phyloP scores from a whole-genome alignment of 176 grass and related monocot species.

The Oryza glumipatula region DNA sequence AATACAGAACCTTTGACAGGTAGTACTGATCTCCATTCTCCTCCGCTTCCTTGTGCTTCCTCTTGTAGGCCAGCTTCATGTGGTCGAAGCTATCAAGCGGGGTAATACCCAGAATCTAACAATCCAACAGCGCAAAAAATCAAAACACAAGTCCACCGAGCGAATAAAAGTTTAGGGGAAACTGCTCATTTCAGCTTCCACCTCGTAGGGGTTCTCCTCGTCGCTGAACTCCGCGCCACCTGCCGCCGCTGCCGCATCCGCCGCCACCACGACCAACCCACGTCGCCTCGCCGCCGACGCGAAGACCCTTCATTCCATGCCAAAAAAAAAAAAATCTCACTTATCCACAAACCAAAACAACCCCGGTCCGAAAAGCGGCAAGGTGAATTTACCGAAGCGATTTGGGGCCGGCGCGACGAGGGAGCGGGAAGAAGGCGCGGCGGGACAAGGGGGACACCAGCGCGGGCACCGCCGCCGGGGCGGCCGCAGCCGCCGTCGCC shows the following conservation, averaged over 20 bases:
- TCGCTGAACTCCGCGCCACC: slow-evolving; percentile 55
- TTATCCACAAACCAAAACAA: neutral
- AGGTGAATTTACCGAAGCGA: slow-evolving; percentile 43
- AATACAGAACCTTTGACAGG: slow-evolving; percentile 55
- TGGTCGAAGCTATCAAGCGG: slow-evolving; percentile 79
- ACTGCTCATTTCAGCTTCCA: slow-evolving; percentile 31
- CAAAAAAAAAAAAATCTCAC: slow-evolving; percentile 13
- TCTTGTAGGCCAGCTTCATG: slow-evolving; percentile 86
- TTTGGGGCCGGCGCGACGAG: slow-evolving; percentile 34
- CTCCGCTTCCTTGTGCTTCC: slow-evolving; percentile 87
- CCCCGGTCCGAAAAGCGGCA: neutral
- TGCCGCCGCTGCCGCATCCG: slow-evolving; percentile 58
- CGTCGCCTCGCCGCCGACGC: slow-evolving; percentile 39
- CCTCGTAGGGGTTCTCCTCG: slow-evolving; percentile 89
- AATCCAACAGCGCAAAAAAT: slow-evolving; percentile 8
- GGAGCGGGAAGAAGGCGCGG: slow-evolving; percentile 27
- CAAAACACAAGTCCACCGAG: slow-evolving; percentile 1
- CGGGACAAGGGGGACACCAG: slow-evolving; percentile 23
- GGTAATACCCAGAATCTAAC: slow-evolving; percentile 81
- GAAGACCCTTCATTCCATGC: slow-evolving; percentile 46
- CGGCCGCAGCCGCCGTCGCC: slow-evolving; percentile 16
- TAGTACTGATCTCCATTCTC: slow-evolving; percentile 73
- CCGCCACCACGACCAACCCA: slow-evolving; percentile 38
- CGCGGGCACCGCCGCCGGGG: slow-evolving; percentile 8
- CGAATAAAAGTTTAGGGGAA: neutral